Evolutionary conservation across 352 stramenopile species (phyloP), one percentile per base, ranked within the genome.

Genomic region (Pythium brachiatum): DNA sequence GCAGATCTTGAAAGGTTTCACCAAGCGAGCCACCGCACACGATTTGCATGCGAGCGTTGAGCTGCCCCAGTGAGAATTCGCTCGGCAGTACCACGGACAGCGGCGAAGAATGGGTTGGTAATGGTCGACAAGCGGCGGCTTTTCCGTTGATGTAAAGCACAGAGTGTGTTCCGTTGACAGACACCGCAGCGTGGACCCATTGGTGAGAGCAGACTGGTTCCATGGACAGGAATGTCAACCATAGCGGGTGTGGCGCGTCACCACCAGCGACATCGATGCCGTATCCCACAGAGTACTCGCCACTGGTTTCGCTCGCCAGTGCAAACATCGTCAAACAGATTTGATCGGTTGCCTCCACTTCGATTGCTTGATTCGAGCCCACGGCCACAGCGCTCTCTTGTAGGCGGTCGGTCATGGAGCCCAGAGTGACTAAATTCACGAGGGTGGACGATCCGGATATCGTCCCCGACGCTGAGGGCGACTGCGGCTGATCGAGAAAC

Each of bases 81-180:
- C 41, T 48, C 12, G 41, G 41, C 7, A 48, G 21, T 11, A 7
- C 20, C 3, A 4, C 41, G 18, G 41, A 15, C 5, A 1, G 7
- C 26, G 41, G 13, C 11, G 9, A 34, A 9, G 29, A 27, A 3
- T 26, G 18, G 41, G 41, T 27, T 3, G 41, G n/a, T n/a, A 48
- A 15, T 27, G 2, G 39, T 7, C 39, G 39, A 53, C 57, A 58
- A 2, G 1, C 8, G 21, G 36, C 12, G 13, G 3, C 34, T 20
- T 29, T 53, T 20, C 58, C 58, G 20, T 64, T 26, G 16, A 64
- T 38, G 20, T 53, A 54, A 2, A 64, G 31, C 6, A 13, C 13
- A 18, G 29, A 7, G 9, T 11, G 2, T 2, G 1, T 7, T 12
- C 21, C 48, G 8, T 34, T 3, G 1, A 32, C 11, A n/a, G 48